These are phyloP conservation scores for Leonotis leonurus DNA, from an alignment of 257 asterid genomes.

Conservation along the genomic window DNA sequence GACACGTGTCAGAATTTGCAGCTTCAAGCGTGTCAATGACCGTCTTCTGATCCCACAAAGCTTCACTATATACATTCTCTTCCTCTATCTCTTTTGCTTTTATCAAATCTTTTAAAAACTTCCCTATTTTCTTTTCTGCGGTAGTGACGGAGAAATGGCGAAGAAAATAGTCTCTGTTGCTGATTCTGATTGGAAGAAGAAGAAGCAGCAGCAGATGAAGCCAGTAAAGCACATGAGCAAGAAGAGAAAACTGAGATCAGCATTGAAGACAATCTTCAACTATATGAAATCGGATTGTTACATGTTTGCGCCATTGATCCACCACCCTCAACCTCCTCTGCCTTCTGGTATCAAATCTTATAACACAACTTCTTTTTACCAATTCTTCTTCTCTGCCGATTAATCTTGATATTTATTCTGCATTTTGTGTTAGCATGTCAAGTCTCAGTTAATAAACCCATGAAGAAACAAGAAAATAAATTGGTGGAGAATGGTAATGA, in stretches of 20 bases:
- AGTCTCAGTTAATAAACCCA: conserved; percentile 16
- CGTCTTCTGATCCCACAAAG: not conserved
- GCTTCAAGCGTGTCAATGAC: conserved; percentile 12
- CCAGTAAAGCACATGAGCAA: conserved; percentile 20
- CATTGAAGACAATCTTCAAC: conserved; percentile 18
- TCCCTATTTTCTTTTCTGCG: too few relatives aligned
- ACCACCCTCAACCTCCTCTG: not conserved
- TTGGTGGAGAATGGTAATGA: conserved; percentile 14
- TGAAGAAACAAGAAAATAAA: conserved; percentile 7
- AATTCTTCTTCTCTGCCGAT: not conserved
- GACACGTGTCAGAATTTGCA: conserved; percentile 1
- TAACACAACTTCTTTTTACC: not conserved
- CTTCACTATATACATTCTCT: too few relatives aligned
- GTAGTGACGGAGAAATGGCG: conserved; percentile 19
- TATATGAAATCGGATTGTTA: conserved; percentile 43
- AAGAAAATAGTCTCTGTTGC: conserved; percentile 27
- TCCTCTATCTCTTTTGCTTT: not conserved
- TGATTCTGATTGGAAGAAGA: conserved; percentile 14
- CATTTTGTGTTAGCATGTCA: conserved; percentile 17
- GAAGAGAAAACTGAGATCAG: conserved; percentile 14
- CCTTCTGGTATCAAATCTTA: conserved; percentile 3
- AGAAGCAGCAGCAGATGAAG: conserved; percentile 13
- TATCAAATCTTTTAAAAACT: too few relatives aligned
- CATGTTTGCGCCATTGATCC: conserved; percentile 41
- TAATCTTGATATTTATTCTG: not conserved